phyloP scores from a whole-genome alignment of 306 rosid species.

The Echinosophora koreensis region DNA sequence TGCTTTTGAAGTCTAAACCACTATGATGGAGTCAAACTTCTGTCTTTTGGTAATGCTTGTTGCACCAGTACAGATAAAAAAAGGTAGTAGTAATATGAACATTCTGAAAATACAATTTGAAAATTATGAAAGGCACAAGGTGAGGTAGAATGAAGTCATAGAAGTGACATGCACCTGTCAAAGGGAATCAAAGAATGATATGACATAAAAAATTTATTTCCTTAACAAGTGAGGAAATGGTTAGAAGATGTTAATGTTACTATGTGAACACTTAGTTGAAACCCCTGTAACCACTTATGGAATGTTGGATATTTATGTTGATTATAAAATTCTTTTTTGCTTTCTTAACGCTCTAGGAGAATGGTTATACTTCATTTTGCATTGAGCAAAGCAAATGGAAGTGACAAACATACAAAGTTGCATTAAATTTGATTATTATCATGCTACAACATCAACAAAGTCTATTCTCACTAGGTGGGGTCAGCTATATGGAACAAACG shows the following conservation, averaged over 20 bases:
- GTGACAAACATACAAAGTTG: slow-evolving; percentile 16
- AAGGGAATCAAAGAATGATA: slow-evolving; percentile 30
- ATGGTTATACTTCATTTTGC: slow-evolving; percentile 15
- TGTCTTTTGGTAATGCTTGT: slow-evolving; percentile 26
- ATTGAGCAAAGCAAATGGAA: slow-evolving; percentile 22
- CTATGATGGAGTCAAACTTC: slow-evolving; percentile 28
- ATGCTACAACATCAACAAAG: no score
- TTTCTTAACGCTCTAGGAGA: neutral
- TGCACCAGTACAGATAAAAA: neutral
- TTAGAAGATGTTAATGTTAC: slow-evolving; percentile 5
- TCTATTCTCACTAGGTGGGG: no score
- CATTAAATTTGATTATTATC: neutral
- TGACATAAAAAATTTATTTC: neutral
- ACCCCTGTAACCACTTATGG: slow-evolving; percentile 11
- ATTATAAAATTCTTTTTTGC: slow-evolving; percentile 24
- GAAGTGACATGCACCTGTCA: slow-evolving; percentile 30
- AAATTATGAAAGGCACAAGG: slow-evolving; percentile 12
- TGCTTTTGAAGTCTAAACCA: slow-evolving; percentile 15
- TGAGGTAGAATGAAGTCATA: slow-evolving; percentile 28
- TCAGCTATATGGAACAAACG: no score
- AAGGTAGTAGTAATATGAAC: slow-evolving; percentile 29
- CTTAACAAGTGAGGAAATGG: slow-evolving; percentile 10
- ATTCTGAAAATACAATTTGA: slow-evolving; percentile 36
- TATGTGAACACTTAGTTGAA: slow-evolving; percentile 16
- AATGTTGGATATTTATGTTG: slow-evolving; percentile 9